Conservation (phyloP, 176 grass and related monocot genomes). For the Phoenix dactylifera region DNA sequence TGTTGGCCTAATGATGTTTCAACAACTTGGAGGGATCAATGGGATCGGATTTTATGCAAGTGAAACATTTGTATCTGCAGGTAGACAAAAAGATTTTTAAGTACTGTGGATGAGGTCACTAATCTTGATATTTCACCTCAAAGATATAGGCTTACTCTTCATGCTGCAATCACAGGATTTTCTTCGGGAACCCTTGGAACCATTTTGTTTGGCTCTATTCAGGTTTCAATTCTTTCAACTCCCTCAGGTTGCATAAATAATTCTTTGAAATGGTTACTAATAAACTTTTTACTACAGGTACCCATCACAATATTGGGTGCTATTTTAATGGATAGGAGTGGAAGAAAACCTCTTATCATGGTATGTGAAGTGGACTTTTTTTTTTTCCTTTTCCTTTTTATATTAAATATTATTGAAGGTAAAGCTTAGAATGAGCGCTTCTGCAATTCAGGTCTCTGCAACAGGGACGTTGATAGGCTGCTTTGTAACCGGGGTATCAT, state of each 20-base stretch:
- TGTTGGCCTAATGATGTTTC: constrained; percentile 57
- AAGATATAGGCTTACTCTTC: not conserved
- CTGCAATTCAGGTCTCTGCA: constrained; percentile 51
- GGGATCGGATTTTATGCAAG: constrained; percentile 61
- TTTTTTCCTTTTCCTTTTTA: not conserved
- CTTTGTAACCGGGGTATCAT: constrained; percentile 55
- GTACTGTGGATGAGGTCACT: not conserved
- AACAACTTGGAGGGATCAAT: constrained; percentile 71
- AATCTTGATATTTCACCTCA: no score
- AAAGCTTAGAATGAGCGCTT: not conserved
- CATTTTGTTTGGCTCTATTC: constrained; percentile 54
- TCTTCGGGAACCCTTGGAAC: constrained; percentile 50
- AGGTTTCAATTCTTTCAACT: constrained; percentile 31
- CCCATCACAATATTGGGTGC: constrained; percentile 61
- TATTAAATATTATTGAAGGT: not conserved
- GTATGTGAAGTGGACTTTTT: constrained; percentile 25
- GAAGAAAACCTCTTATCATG: constrained; percentile 67
- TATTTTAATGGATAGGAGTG: constrained; percentile 69
- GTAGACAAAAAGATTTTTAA: constrained; percentile 23
- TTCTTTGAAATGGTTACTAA: constrained; percentile 30
- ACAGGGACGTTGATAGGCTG: constrained; percentile 61
- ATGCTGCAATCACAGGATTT: constrained; percentile 40
- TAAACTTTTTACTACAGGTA: constrained; percentile 30
- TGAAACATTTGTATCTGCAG: constrained; percentile 46
- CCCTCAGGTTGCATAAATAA: constrained; percentile 21